These are phyloP conservation scores for Candida silvicultrix DNA, from an alignment of 805 yeast genomes.

Conservation along the genomic window DNA sequence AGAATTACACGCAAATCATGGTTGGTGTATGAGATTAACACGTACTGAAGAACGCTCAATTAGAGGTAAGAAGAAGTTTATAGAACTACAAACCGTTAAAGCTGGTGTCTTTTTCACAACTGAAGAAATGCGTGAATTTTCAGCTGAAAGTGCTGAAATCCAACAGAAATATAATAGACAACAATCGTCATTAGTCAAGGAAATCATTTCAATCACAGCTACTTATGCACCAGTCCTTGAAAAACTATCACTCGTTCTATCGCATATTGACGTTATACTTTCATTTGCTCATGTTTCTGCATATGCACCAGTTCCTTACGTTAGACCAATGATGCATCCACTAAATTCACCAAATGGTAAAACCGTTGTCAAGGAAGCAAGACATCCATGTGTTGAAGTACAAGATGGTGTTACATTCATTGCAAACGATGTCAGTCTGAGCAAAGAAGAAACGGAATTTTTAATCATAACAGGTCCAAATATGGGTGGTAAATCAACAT, in stretches of 20 bases:
- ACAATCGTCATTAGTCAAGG: constrained; percentile 74
- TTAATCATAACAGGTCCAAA: constrained; percentile 91
- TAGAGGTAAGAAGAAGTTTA: constrained; percentile 52
- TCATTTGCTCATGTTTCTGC: constrained; percentile 82
- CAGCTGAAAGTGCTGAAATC: constrained; percentile 50
- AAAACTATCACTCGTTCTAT: constrained; percentile 54
- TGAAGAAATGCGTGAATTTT: constrained; percentile 48
- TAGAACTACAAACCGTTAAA: constrained; percentile 84
- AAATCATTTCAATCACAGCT: constrained; percentile 72
- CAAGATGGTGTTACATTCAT: constrained; percentile 90
- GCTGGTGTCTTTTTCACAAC: constrained; percentile 95
- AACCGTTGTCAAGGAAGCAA: constrained; percentile 60
- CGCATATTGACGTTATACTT: constrained; percentile 76
- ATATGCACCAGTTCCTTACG: constrained; percentile 77
- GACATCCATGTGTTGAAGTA: constrained; percentile 93
- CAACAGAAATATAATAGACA: constrained; percentile 65
- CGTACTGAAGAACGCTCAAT: constrained; percentile 81
- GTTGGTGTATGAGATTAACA: constrained; percentile 93
- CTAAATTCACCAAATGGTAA: constrained; percentile 38
- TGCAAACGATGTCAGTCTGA: constrained; percentile 77
- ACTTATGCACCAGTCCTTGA: constrained; percentile 79
- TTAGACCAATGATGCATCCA: constrained; percentile 64
- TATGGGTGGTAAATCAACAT: constrained; percentile 97
- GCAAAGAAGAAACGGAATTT: constrained; percentile 56
- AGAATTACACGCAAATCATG: constrained; percentile 82